Conservation (phyloP, 2,329 filamentous ascomycete genomes). For the Penicillium sp. region DNA sequence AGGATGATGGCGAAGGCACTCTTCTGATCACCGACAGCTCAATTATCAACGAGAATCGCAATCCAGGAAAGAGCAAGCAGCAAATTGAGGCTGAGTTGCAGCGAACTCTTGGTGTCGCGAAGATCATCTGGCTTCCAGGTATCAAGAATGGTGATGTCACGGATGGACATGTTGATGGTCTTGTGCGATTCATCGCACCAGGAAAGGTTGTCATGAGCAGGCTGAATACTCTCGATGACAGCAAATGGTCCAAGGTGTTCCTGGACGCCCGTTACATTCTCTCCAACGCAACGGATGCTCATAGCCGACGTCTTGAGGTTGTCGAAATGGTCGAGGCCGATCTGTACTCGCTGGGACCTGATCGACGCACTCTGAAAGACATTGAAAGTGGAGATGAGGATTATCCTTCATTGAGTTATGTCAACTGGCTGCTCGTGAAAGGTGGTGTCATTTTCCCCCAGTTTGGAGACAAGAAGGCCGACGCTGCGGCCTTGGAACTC, state of each 20-base stretch:
- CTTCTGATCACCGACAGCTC: conserved; percentile 39
- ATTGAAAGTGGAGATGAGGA: conserved; percentile 17
- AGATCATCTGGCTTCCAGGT: background rate
- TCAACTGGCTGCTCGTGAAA: conserved; percentile 42
- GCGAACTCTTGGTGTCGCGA: background rate
- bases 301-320: background rate
- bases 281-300: background rate
- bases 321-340: background rate
- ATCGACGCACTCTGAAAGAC: conserved; percentile 11
- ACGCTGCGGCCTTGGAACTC: conserved; percentile 22
- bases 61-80: conserved; percentile 31
- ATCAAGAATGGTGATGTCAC: background rate
- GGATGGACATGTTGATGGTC: background rate
- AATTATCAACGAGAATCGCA: conserved; percentile 39
- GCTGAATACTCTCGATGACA: background rate
- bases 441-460: conserved; percentile 36
- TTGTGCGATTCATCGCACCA: background rate
- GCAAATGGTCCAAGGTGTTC: background rate
- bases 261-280: background rate
- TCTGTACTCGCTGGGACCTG: background rate
- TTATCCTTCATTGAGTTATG: conserved; percentile 36
- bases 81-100: conserved; percentile 17
- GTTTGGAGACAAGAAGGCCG: conserved; percentile 33
- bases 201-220: background rate
- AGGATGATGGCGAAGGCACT: conserved; percentile 38